These are phyloP conservation scores for Suillus luteus DNA, from an alignment of 768 basidiomycete genomes.

Conservation along the genomic window DNA sequence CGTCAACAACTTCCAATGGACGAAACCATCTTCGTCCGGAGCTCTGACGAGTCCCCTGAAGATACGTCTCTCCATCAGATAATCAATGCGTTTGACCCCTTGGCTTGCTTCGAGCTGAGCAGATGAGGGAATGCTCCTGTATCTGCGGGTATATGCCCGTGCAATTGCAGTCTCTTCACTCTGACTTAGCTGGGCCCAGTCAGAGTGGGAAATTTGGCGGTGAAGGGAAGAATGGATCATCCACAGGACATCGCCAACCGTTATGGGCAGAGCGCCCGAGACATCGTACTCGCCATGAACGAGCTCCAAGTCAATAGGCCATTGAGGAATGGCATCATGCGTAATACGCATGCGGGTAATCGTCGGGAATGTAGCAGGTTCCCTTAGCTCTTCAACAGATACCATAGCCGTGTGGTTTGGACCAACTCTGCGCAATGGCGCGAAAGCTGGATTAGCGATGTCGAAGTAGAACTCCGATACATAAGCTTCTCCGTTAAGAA, in stretches of 20 bases:
- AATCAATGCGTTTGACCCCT: slow-evolving; percentile 45
- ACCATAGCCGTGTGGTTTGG: slow-evolving; percentile 42
- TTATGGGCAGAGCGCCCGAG: slow-evolving; percentile 44
- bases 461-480: slow-evolving; percentile 55
- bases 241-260: slow-evolving; percentile 58
- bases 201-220: slow-evolving; percentile 37
- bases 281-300: slow-evolving; percentile 30
- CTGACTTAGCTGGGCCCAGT: slow-evolving; percentile 35
- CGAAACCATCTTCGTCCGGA: slow-evolving; percentile 32
- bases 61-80: slow-evolving; percentile 34
- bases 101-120: slow-evolving; percentile 36
- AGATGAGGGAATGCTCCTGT: slow-evolving; percentile 29
- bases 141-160: slow-evolving; percentile 40
- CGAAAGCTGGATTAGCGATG: slow-evolving; percentile 48
- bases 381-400: slow-evolving; percentile 45
- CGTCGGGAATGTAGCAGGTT: slow-evolving; percentile 59
- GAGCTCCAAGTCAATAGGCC: slow-evolving; percentile 59
- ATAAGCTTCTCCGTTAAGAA: slow-evolving; percentile 51
- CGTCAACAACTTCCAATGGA: slow-evolving; percentile 33
- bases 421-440: slow-evolving; percentile 43
- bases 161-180: slow-evolving; percentile 35
- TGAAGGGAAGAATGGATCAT: slow-evolving; percentile 52
- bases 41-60: slow-evolving; percentile 40
- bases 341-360: slow-evolving; percentile 56
- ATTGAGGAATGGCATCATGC: slow-evolving; percentile 57